phyloP scores from a whole-genome alignment of 257 asterid species.

The Ajuga chamaepitys region DNA sequence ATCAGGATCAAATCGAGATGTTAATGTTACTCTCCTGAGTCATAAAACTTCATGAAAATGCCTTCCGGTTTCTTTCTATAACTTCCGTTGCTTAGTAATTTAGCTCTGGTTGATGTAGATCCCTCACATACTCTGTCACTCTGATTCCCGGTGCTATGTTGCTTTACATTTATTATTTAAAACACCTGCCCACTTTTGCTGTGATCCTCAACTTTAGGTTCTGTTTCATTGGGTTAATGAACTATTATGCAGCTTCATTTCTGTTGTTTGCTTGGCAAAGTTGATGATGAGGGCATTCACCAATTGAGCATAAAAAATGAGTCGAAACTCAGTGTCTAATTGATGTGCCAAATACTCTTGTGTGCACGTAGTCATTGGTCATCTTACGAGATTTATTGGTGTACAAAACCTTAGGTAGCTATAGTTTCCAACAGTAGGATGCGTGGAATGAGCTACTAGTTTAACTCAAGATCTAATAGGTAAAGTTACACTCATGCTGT shows the following conservation, averaged over 20 bases:
- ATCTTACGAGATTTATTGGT: background rate
- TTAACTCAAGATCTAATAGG: background rate
- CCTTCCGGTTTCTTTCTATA: background rate
- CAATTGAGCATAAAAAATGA: background rate
- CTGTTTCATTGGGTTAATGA: background rate
- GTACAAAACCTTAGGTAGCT: background rate
- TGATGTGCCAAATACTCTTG: background rate
- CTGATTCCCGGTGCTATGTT: background rate
- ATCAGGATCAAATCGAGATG: background rate
- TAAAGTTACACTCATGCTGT: background rate
- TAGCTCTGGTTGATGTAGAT: background rate
- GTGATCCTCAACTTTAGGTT: background rate
- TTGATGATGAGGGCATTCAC: background rate
- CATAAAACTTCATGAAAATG: background rate
- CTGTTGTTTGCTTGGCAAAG: background rate
- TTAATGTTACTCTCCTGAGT: background rate
- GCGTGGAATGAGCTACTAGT: background rate
- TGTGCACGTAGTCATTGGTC: background rate
- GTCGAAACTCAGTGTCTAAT: background rate
- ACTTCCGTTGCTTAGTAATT: background rate
- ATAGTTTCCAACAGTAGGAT: background rate
- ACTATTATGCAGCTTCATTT: background rate
- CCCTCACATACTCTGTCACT: no score
- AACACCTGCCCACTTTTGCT: background rate
- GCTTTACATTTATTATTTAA: background rate